Evolutionary conservation across 148 eudicot species (phyloP), one percentile per base, ranked within the genome.

Genomic region (Polygonum maritimum): DNA sequence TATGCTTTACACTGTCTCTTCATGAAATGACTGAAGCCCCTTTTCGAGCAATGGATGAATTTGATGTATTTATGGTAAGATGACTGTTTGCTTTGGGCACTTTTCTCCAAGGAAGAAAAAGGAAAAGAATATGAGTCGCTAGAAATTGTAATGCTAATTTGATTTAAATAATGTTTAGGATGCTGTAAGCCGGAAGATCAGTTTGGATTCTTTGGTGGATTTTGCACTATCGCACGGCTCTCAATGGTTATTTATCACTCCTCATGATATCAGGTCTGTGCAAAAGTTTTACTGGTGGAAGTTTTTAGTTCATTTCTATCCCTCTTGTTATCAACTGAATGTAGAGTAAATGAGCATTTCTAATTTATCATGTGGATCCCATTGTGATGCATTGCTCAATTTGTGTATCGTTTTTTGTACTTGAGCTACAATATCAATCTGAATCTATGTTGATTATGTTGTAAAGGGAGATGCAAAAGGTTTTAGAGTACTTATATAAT

Each of bases 1-100:
- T 94, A 78, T 94, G 98, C 85, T 95, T 95, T 86, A 91, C 98
- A 45, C 85, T 95, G 74, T 94, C 98, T 57, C 94, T 95, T 72
- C 98, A 95, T 83, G 94, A 90, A 81, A 95, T 95, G 98, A 92
- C 95, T 38, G 98, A 95, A 86, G 89, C 98, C 74, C 94, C 98
- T 51, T 95, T 95, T 72, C 97, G 98, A 77, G 98, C 97, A 45
- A 95, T 95, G 98, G 97, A 95, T 79, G 96, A 95, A 79, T 95
- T 92, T 87, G 97, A 95, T 85, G 97, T 95, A 33, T 95, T 92
- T 79, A 94, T 94, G 98, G 98, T 94, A 79, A 57, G 83, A 80
- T 75, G 16, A 2, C 13, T 40, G 48, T 71, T 18, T 76, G 8
- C 5, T 77, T 67, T 35, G 14, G 39, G 69, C 11, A 9, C 18